Conservation (phyloP, 257 asterid species). For the Cruciata laevipes region DNA sequence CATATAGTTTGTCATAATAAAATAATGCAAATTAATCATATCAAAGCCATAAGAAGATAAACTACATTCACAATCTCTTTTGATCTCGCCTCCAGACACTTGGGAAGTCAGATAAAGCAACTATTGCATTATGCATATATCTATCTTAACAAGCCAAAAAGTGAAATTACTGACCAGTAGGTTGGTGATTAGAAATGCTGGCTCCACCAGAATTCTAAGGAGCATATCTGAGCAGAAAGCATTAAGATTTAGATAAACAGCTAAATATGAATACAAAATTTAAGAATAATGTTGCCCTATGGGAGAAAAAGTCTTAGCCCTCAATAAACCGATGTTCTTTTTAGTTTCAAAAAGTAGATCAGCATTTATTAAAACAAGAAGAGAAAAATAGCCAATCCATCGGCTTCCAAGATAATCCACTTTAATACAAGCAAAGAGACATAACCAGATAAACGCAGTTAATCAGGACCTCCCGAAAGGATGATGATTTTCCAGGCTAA, state of each 20-base stretch:
- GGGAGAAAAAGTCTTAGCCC: neutral
- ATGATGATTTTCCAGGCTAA: neutral
- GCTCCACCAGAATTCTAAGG: conserved; percentile 56
- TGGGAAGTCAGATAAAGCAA: neutral
- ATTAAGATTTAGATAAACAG: conserved; percentile 21
- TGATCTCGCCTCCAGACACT: neutral
- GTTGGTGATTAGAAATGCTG: conserved; percentile 45
- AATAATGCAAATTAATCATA: neutral
- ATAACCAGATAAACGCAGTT: neutral
- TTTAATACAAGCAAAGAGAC: neutral
- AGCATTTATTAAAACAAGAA: neutral
- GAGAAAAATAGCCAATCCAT: neutral
- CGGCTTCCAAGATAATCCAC: neutral
- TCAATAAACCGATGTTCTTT: neutral
- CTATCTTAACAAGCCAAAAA: neutral
- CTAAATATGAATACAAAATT: neutral
- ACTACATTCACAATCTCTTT: neutral
- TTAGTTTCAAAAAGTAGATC: neutral
- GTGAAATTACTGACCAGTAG: conserved; percentile 48
- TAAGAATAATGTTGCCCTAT: neutral
- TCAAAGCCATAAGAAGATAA: neutral
- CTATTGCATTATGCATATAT: neutral
- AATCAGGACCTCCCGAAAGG: neutral
- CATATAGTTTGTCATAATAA: neutral
- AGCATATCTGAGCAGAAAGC: conserved; percentile 58